Evolutionary conservation across 805 yeast genomes (phyloP), one percentile per base, ranked within the genome.

Genomic region (Sugiyamaella floridensis): DNA sequence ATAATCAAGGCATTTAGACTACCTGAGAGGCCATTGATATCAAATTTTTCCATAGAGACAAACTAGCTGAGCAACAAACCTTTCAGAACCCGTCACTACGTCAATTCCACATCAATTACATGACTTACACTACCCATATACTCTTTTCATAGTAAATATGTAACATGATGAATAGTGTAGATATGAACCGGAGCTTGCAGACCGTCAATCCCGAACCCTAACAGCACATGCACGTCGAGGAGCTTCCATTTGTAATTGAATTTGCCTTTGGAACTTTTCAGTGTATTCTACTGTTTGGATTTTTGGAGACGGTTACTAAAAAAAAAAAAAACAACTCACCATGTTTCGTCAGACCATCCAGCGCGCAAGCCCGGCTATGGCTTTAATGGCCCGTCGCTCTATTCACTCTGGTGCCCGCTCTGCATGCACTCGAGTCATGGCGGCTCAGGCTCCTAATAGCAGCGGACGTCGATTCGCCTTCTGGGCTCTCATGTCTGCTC

Each of bases 61-160:
- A n/a, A n/a, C n/a, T n/a, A n/a, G n/a, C n/a, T n/a, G n/a, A n/a
- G n/a, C n/a, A n/a, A n/a, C n/a, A n/a, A n/a, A n/a, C n/a, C n/a
- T n/a, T n/a, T n/a, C n/a, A n/a, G n/a, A n/a, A n/a, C n/a, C n/a
- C n/a, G n/a, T n/a, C n/a, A n/a, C n/a, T n/a, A n/a, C n/a, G n/a
- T n/a, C n/a, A n/a, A n/a, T n/a, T n/a, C n/a, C n/a, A n/a, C n/a
- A n/a, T n/a, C n/a, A n/a, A n/a, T n/a, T n/a, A n/a, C n/a, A n/a
- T n/a, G n/a, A n/a, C n/a, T n/a, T n/a, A n/a, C n/a, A n/a, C n/a
- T n/a, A n/a, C n/a, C n/a, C n/a, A n/a, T n/a, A n/a, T n/a, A n/a
- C n/a, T n/a, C n/a, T n/a, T n/a, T n/a, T 53, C 22, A 48, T 40
- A 40, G 40, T 41, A 15, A 40, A 47, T 40, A 15, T 15, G 47